Evolutionary conservation across 208 protist genomes (phyloP), one percentile per base, ranked within the genome.

Genomic region (Leishmania arabica): DNA sequence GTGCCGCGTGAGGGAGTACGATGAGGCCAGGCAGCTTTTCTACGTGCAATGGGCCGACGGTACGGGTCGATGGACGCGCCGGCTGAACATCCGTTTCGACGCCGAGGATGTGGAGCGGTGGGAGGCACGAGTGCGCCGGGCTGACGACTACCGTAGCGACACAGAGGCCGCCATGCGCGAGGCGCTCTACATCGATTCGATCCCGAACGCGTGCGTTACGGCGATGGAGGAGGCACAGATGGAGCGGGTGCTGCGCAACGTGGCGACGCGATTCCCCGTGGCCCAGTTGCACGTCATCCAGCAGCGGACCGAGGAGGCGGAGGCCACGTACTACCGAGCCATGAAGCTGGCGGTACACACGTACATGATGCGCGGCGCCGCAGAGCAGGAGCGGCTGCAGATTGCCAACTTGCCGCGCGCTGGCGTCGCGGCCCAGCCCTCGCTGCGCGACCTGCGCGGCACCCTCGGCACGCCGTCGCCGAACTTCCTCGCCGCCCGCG

Each of bases 61-160:
- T n/a, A 87, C 83, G 66, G 83, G 81, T 17, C 97, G 98, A 80
- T 97, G 92, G 93, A 95, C 95, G 34, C 89, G 88, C 40, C 88
- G 96, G 31, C 88, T 98, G 45, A 98, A 98, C 89, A 92, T 98
- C 56, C 87, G 93, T 51, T 98, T 98, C 78, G 93, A 97, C 77
- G 89, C 27, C 6, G 96, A 98, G 86, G 87, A 96, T 60, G 87
- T 91, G 75, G 77, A 69, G 45, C 51, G 49, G 74, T 98, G 96
- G 95, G 80, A 89, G 76, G 84, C 93, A 66, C 94, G 96, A 56
- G 85, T 96, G 65, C 88, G 84, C 8, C 86, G 84, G 31, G 95
- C 96, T 15, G 86, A 95, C 65, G 86, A 60, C n/a, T 93, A 94
- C 79, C 93, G 95, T 71, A 66, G 77, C n/a, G 87, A 90, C 47